Conservation (phyloP, 345 rosid genomes). For the Kernera saxatilis region DNA sequence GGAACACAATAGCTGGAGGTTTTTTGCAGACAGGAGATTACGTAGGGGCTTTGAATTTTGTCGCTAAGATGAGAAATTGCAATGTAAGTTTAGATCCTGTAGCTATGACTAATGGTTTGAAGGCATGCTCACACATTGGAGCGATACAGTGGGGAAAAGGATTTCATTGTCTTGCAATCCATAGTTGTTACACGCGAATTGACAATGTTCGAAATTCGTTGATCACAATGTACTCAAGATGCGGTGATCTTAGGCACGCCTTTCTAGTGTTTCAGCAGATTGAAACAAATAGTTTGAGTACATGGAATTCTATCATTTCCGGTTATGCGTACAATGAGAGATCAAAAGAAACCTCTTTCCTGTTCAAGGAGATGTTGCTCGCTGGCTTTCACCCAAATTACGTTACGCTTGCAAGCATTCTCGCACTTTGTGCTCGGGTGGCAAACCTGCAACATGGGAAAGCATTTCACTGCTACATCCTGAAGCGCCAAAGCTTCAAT, state of each 20-base stretch:
- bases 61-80: conserved; percentile 40
- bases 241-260: conserved; percentile 47
- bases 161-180: conserved; percentile 59
- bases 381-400: conserved; percentile 56
- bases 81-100: conserved; percentile 50
- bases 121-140: conserved; percentile 63
- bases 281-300: conserved; percentile 40
- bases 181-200: conserved; percentile 23
- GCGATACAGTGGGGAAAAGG: conserved; percentile 47
- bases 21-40: conserved; percentile 42
- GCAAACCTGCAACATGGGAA: conserved; percentile 69
- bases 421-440: conserved; percentile 61
- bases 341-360: conserved; percentile 48
- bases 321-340: conserved; percentile 41
- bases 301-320: conserved; percentile 76
- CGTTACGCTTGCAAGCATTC: conserved; percentile 64
- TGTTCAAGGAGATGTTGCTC: conserved; percentile 57
- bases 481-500: conserved; percentile 38
- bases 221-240: conserved; percentile 74
- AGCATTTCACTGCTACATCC: conserved; percentile 69
- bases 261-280: conserved; percentile 39
- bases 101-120: conserved; percentile 50
- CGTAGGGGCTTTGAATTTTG: conserved; percentile 39
- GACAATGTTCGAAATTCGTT: conserved; percentile 56
- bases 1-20: conserved; percentile 60